These are phyloP conservation scores for Diplodia intermedia DNA, from an alignment of 2,329 filamentous ascomycete genomes.

Conservation along the genomic window DNA sequence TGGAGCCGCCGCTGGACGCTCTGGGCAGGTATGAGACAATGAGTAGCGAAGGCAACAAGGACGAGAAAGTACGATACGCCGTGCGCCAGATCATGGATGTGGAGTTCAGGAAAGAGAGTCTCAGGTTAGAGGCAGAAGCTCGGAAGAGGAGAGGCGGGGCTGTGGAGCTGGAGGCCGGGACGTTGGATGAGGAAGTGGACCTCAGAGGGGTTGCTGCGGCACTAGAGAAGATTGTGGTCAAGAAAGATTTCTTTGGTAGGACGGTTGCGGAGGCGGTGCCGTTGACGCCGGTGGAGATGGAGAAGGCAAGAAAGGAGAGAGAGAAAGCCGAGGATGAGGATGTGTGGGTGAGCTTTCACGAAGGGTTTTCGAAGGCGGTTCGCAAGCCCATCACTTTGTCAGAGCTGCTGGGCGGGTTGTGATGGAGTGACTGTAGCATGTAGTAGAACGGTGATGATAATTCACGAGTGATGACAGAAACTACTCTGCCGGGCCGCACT, in stretches of 20 bases:
- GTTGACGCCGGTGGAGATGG: conserved; percentile 48
- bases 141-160: conserved; percentile 61
- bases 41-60: conserved; percentile 59
- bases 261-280: conserved; percentile 60
- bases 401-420: conserved; percentile 76
- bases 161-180: conserved; percentile 40
- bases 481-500: background rate
- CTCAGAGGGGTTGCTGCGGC: conserved; percentile 33
- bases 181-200: conserved; percentile 35
- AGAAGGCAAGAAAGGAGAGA: conserved; percentile 45
- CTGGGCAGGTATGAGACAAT: conserved; percentile 78
- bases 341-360: conserved; percentile 88
- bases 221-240: conserved; percentile 53
- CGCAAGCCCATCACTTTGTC: conserved; percentile 82
- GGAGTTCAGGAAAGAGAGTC: conserved; percentile 78
- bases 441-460: background rate
- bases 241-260: conserved; percentile 86
- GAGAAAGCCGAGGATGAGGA: conserved; percentile 54
- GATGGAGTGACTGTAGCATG: conserved; percentile 21
- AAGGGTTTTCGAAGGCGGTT: conserved; percentile 91
- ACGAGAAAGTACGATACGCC: conserved; percentile 83
- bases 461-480: background rate
- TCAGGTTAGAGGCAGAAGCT: conserved; percentile 69
- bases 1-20: conserved; percentile 90
- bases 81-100: conserved; percentile 92